A percentile compares a stretch with the other conserved stretches of the same genome.
Conservation (phyloP, 2,329 filamentous ascomycete genomes). For the Colletotrichum costaricense region DNA sequence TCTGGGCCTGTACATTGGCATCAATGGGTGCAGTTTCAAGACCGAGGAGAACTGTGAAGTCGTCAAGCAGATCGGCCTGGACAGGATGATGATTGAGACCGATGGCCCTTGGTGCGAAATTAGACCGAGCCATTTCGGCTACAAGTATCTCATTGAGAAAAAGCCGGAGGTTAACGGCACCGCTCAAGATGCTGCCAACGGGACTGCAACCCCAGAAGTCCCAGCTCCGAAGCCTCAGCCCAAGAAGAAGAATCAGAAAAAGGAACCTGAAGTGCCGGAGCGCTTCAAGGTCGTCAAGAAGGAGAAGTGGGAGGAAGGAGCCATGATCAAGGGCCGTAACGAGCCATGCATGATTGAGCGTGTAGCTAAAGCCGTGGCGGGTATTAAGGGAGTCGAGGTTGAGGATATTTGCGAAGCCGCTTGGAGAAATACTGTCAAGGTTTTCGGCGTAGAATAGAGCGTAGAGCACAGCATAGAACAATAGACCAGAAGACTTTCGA, state of each 20-base stretch:
- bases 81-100: slow-evolving; percentile 91
- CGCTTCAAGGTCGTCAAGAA: slow-evolving; percentile 91
- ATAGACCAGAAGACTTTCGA: slow-evolving; percentile 39
- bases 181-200: slow-evolving; percentile 16
- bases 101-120: slow-evolving; percentile 99
- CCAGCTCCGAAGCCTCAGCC: slow-evolving; percentile 42
- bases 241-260: slow-evolving; percentile 65
- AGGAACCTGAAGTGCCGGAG: slow-evolving; percentile 74
- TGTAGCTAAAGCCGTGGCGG: slow-evolving; percentile 89
- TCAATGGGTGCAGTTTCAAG: slow-evolving; percentile 97
- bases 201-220: slow-evolving; percentile 31
- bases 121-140: slow-evolving; percentile 86
- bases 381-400: slow-evolving; percentile 81
- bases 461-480: slow-evolving; percentile 65
- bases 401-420: slow-evolving; percentile 89
- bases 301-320: slow-evolving; percentile 89
- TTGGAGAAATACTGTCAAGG: slow-evolving; percentile 82
- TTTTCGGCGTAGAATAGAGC: slow-evolving; percentile 77
- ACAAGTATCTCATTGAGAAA: slow-evolving; percentile 70
- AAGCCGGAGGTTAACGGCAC: slow-evolving; percentile 44
- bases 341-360: slow-evolving; percentile 89
- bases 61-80: slow-evolving; percentile 81
- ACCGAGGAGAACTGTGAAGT: slow-evolving; percentile 91
- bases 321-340: slow-evolving; percentile 94
- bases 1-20: slow-evolving; percentile 88